These are phyloP conservation scores for Podospora fimiseda DNA, from an alignment of 495 filamentous ascomycete species.

Conservation along the genomic window DNA sequence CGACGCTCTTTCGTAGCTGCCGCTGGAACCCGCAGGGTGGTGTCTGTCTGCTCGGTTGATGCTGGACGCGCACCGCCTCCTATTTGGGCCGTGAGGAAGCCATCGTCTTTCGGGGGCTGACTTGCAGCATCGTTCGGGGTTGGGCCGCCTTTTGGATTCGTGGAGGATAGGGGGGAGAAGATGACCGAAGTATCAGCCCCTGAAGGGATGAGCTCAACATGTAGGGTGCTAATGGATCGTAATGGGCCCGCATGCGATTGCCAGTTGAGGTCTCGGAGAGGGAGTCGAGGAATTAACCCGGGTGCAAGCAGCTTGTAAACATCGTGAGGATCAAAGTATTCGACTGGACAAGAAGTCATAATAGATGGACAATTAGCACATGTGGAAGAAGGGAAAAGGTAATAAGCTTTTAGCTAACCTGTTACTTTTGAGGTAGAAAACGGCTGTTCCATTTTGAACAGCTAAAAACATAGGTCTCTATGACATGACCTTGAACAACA, in stretches of 20 bases:
- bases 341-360: slow-evolving; percentile 31
- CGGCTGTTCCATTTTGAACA: slow-evolving; percentile 52
- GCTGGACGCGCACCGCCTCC: slow-evolving; percentile 17
- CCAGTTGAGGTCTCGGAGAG: slow-evolving; percentile 93
- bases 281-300: slow-evolving; percentile 69
- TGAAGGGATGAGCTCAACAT: slow-evolving; percentile 73
- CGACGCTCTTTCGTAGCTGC: slow-evolving; percentile 51
- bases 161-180: slow-evolving; percentile 35
- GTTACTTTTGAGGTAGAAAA: slow-evolving; percentile 68
- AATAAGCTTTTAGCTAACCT: slow-evolving; percentile 36
- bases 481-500: slow-evolving; percentile 22
- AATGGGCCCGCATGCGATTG: slow-evolving; percentile 86
- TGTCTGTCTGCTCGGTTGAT: slow-evolving; percentile 31
- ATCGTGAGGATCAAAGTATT: slow-evolving; percentile 84
- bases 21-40: slow-evolving; percentile 16
- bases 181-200: slow-evolving; percentile 29
- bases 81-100: slow-evolving; percentile 41
- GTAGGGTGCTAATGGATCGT: slow-evolving; percentile 84
- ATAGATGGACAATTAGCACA: slow-evolving; percentile 3
- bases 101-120: slow-evolving; percentile 39
- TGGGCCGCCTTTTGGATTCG: slow-evolving; percentile 25
- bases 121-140: slow-evolving; percentile 37
- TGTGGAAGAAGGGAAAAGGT: background rate
- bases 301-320: slow-evolving; percentile 76
- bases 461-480: slow-evolving; percentile 21